Evolutionary conservation across 805 yeast species (phyloP).

Genomic region (Starmerella davenportii): DNA sequence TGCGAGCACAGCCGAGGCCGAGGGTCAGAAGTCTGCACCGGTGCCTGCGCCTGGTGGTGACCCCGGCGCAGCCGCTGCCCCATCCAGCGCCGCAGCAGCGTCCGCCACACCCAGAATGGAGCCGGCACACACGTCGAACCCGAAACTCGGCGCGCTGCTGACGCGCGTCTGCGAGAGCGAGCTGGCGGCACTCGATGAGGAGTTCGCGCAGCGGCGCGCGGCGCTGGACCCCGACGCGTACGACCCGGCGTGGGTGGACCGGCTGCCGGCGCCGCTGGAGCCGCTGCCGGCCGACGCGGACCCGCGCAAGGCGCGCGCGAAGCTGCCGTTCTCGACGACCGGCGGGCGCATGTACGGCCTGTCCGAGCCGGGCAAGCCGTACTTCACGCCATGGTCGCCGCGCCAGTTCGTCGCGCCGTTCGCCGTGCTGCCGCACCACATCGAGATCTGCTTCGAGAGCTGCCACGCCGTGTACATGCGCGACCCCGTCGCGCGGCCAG

Average conservation of each 20-base stretch:
- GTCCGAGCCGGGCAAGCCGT: slow-evolving; percentile 54
- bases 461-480: slow-evolving; percentile 94
- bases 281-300: slow-evolving; percentile 28
- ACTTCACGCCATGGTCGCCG: slow-evolving; percentile 94
- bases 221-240: slow-evolving; percentile 24
- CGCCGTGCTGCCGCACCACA: slow-evolving; percentile 79
- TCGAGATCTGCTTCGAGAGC: slow-evolving; percentile 75
- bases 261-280: slow-evolving; percentile 28
- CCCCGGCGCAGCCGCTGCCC: slow-evolving; percentile 1
- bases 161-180: slow-evolving; percentile 18
- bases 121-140: not conserved
- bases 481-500: slow-evolving; percentile 95
- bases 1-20: too few relatives aligned
- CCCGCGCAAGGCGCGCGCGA: slow-evolving; percentile 27
- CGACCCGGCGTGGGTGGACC: slow-evolving; percentile 35
- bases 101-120: not conserved
- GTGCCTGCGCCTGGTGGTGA: too few relatives aligned
- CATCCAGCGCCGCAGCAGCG: slow-evolving; percentile 2
- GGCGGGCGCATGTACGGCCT: slow-evolving; percentile 58
- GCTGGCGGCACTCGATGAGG: slow-evolving; percentile 15
- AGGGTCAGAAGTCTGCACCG: too few relatives aligned
- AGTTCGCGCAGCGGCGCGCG: slow-evolving; percentile 11
- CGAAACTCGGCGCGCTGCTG: slow-evolving; percentile 15
- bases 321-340: slow-evolving; percentile 28
- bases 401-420: slow-evolving; percentile 85